Evolutionary conservation across 2,329 filamentous ascomycete species (phyloP).

Genomic region (Aspergillus costaricaensis): DNA sequence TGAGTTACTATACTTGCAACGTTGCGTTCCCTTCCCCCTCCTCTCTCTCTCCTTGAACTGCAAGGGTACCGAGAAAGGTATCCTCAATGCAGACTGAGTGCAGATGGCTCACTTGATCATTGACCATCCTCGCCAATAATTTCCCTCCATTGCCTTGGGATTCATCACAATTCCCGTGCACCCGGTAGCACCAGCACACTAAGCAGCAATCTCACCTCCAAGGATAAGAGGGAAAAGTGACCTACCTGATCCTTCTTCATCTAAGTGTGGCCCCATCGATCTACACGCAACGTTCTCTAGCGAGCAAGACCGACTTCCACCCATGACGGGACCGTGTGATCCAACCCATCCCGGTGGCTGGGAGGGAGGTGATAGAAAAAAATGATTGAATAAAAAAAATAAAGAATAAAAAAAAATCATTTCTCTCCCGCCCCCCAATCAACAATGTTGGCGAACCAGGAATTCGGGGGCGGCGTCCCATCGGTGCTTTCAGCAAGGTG

Average conservation of each 20-base stretch:
- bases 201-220: no score
- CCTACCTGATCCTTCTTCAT: not conserved
- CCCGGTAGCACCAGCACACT: not conserved
- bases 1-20: constrained; percentile 6
- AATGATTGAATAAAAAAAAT: not conserved
- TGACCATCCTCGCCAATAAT: not conserved
- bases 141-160: not conserved
- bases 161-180: not conserved
- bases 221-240: no score
- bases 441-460: not conserved
- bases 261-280: constrained; percentile 1
- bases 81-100: not conserved
- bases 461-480: constrained; percentile 5
- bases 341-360: constrained; percentile 17
- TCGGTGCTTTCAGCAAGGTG: constrained; percentile 6
- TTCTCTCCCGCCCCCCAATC: not conserved
- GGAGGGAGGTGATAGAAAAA: constrained; percentile 1
- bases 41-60: not conserved
- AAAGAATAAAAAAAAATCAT: not conserved
- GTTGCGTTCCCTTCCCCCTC: not conserved
- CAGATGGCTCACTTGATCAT: not conserved
- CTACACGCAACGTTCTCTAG: constrained; percentile 9
- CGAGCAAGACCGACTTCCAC: not conserved
- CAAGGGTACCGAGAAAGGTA: constrained; percentile 1
- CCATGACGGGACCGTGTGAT: constrained; percentile 15